Percentiles rank a stretch among this genome's conserved stretches.
Conservation (phyloP, 331 rosid species). For the Rosa hybrid region DNA sequence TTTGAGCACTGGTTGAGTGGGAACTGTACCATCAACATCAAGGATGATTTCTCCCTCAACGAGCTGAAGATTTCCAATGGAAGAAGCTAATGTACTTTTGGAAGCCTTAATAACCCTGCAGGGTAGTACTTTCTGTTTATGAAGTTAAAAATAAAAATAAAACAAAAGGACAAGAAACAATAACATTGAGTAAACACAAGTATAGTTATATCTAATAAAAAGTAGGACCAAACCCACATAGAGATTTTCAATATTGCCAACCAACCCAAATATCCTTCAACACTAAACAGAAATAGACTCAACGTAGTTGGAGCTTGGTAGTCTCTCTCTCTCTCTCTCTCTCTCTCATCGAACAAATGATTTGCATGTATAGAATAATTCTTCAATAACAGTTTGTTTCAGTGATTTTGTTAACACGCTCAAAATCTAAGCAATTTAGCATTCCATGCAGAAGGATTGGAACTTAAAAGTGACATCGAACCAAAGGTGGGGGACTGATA, state of each 20-base stretch:
- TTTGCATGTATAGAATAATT: neutral
- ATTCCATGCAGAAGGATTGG: neutral
- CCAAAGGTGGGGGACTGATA: neutral
- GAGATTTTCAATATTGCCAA: neutral
- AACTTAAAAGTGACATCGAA: neutral
- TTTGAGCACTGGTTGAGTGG: slow-evolving; percentile 93
- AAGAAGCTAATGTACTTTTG: slow-evolving; percentile 45
- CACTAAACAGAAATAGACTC: neutral
- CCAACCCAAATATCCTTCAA: neutral
- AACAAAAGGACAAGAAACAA: neutral
- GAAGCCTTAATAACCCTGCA: slow-evolving; percentile 73
- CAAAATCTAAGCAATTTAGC: neutral
- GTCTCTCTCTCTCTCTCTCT: neutral
- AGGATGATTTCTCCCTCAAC: slow-evolving; percentile 75
- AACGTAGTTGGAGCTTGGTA: neutral
- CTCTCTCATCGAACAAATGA: neutral
- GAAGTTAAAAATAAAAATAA: slow-evolving; percentile 6
- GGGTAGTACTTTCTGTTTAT: neutral
- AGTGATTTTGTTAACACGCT: neutral
- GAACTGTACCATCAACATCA: slow-evolving; percentile 85
- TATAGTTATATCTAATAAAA: neutral
- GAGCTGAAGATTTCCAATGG: slow-evolving; percentile 68
- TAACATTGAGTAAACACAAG: neutral
- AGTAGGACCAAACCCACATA: neutral
- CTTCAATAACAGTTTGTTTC: neutral